phyloP scores from a whole-genome alignment of 139 green algal species.

The Coelastrella sp. region DNA sequence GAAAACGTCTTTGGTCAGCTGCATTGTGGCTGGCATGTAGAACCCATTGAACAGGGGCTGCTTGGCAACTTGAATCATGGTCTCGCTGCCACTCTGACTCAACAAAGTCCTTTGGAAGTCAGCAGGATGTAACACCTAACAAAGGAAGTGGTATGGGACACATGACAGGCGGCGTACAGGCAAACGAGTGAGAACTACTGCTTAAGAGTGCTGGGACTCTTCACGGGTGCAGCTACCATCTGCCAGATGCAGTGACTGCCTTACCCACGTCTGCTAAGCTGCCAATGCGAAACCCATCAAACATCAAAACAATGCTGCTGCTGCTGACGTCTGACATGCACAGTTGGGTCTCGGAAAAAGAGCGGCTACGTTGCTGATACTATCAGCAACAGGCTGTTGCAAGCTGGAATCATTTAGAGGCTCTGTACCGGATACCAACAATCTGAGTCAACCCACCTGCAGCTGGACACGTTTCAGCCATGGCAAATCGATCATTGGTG shows the following conservation, averaged over 20 bases:
- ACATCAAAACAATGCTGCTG: background rate
- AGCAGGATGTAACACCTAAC: background rate
- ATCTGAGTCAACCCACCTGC: background rate
- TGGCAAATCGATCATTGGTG: background rate
- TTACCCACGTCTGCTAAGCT: background rate
- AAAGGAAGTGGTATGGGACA: background rate
- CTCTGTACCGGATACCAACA: background rate
- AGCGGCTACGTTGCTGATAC: background rate
- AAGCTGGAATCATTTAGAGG: no score
- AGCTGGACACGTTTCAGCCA: slow-evolving; percentile 1
- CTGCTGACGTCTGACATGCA: background rate
- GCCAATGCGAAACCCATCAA: background rate
- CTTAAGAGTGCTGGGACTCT: no score
- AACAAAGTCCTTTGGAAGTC: background rate
- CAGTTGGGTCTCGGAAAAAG: background rate
- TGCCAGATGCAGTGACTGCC: no score
- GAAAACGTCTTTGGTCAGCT: slow-evolving; percentile 32
- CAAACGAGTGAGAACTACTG: no score
- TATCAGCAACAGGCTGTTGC: no score
- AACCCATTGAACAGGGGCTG: background rate
- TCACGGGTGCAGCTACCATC: background rate
- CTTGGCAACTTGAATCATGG: background rate
- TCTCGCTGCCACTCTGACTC: background rate
- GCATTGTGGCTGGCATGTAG: slow-evolving; percentile 24
- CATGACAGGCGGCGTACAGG: no score